Evolutionary conservation across 331 rosid genomes (phyloP).

Genomic region (Acacia pycnantha): DNA sequence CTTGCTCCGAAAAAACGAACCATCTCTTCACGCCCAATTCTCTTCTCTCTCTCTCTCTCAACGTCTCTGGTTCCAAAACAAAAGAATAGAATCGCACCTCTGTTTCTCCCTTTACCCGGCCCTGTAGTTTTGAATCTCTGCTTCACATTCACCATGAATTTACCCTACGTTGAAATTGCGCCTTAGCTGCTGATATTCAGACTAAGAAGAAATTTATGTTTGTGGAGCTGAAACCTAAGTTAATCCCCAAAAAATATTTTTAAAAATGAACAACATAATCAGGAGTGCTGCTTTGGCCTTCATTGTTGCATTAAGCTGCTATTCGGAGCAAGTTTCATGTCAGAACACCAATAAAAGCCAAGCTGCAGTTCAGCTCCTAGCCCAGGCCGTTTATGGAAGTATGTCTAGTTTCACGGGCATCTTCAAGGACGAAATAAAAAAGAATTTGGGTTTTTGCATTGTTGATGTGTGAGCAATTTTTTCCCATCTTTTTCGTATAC

Average conservation of each 20-base stretch:
- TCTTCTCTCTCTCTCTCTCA: constrained; percentile 10
- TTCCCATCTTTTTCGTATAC: neutral
- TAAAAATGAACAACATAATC: neutral
- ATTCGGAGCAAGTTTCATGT: constrained; percentile 24
- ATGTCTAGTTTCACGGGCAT: constrained; percentile 55
- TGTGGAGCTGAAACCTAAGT: neutral
- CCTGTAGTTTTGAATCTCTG: neutral
- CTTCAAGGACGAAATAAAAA: constrained; percentile 60
- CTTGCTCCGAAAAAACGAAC: constrained; percentile 49
- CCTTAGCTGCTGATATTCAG: constrained; percentile 20
- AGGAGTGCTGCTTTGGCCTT: constrained; percentile 30
- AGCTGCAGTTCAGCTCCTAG: constrained; percentile 42
- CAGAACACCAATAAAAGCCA: constrained; percentile 23
- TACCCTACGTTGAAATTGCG: constrained; percentile 8
- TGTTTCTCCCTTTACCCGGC: neutral
- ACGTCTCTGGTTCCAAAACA: constrained; percentile 13
- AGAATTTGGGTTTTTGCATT: constrained; percentile 65
- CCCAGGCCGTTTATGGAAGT: constrained; percentile 40
- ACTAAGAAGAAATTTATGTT: neutral
- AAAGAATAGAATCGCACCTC: constrained; percentile 2
- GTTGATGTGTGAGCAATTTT: constrained; percentile 57
- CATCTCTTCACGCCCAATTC: constrained; percentile 8
- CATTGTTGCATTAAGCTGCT: constrained; percentile 34
- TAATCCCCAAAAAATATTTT: neutral
- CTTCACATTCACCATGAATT: constrained; percentile 31